phyloP scores from a whole-genome alignment of 352 stramenopile species.

The Phytophthora europaea region DNA sequence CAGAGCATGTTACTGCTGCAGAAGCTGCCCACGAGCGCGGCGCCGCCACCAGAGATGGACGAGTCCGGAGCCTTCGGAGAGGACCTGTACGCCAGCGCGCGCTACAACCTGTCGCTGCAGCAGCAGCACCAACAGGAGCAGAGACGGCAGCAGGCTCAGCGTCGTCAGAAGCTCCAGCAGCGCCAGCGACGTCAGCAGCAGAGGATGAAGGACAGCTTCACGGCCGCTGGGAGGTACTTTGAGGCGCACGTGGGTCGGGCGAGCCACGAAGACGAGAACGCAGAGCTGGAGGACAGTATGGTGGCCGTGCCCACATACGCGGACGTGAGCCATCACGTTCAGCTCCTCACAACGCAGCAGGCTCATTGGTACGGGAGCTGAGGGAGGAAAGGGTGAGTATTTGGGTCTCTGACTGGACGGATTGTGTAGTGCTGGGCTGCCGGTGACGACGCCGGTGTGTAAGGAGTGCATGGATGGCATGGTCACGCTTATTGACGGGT shows the following conservation, averaged over 20 bases:
- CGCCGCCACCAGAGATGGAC: conserved; percentile 35
- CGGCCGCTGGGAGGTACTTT: conserved; percentile 26
- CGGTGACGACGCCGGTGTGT: conserved; percentile 72
- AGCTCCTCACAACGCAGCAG: conserved; percentile 75
- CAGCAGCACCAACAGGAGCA: conserved; percentile 53
- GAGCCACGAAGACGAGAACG: conserved; percentile 30
- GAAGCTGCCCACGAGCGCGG: conserved; percentile 34
- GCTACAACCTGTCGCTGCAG: conserved; percentile 57
- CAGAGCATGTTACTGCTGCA: conserved; percentile 65
- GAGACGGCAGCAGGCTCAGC: conserved; percentile 32
- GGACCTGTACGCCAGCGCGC: conserved; percentile 51
- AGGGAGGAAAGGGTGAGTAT: neutral
- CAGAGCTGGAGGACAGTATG: conserved; percentile 64
- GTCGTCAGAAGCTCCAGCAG: conserved; percentile 34
- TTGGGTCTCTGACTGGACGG: neutral
- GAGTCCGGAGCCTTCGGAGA: conserved; percentile 46
- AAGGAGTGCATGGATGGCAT: conserved; percentile 84
- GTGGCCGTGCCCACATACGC: conserved; percentile 73
- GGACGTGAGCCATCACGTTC: conserved; percentile 78
- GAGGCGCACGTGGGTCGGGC: conserved; percentile 31
- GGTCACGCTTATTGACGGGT: conserved; percentile 78
- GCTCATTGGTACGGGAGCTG: conserved; percentile 65
- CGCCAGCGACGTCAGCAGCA: conserved; percentile 38
- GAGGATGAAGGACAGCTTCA: conserved; percentile 41
- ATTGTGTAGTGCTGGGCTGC: conserved; percentile 54